Evolutionary conservation across 352 stramenopile species (phyloP).

Genomic region (Globisporangium camurandrum): DNA sequence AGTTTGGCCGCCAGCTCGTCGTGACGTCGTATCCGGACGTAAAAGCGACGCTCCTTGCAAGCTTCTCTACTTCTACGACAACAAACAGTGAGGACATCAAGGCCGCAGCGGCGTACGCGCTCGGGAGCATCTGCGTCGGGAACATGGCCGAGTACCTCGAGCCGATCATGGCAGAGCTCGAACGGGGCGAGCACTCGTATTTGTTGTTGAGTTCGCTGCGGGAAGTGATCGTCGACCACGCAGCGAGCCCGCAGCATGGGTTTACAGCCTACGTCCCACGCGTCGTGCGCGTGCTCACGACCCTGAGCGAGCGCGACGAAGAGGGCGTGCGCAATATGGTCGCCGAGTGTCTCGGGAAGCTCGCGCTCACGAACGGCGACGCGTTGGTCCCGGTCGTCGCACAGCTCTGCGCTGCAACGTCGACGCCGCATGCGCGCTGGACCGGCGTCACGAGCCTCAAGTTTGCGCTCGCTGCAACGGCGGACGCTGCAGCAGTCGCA

Average conservation of each 20-base stretch:
- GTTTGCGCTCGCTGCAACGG: slow-evolving; percentile 56
- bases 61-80: slow-evolving; percentile 50
- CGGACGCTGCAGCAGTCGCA: slow-evolving; percentile 27
- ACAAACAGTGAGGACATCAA: slow-evolving; percentile 90
- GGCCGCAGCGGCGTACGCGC: slow-evolving; percentile 92
- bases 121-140: slow-evolving; percentile 94
- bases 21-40: slow-evolving; percentile 81
- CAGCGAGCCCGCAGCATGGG: slow-evolving; percentile 63
- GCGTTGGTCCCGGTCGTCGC: slow-evolving; percentile 88
- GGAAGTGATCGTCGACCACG: slow-evolving; percentile 91
- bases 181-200: slow-evolving; percentile 91
- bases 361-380: slow-evolving; percentile 87
- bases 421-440: slow-evolving; percentile 66
- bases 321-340: slow-evolving; percentile 97
- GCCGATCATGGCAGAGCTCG: slow-evolving; percentile 91
- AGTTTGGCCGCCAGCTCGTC: slow-evolving; percentile 92
- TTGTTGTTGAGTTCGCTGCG: slow-evolving; percentile 94
- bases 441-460: slow-evolving; percentile 93
- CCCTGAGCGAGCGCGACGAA: slow-evolving; percentile 89
- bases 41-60: slow-evolving; percentile 85
- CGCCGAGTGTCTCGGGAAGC: slow-evolving; percentile 94
- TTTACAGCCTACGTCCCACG: slow-evolving; percentile 70
- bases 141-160: slow-evolving; percentile 87
- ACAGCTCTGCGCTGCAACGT: slow-evolving; percentile 53
- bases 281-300: slow-evolving; percentile 93